Conservation (phyloP, 139 green algal species). For the Edaphochlamys debaryana region DNA sequence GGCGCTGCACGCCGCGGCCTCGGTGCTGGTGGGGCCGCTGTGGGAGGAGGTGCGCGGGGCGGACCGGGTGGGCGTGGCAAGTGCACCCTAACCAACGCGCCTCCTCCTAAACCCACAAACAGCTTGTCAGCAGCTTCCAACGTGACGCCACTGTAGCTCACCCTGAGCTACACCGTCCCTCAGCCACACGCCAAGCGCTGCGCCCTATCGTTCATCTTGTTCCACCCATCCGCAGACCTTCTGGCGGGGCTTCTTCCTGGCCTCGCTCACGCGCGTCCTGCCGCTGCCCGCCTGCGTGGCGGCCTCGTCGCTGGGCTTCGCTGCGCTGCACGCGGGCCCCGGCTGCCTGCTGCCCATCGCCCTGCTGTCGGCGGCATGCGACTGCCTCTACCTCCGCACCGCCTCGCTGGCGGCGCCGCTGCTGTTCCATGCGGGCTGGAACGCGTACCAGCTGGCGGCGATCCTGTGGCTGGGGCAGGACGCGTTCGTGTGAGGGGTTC, state of each 20-base stretch:
- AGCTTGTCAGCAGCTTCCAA: too few relatives aligned
- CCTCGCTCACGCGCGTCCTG: slow-evolving; percentile 57
- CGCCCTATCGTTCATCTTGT: too few relatives aligned
- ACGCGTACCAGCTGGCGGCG: slow-evolving; percentile 52
- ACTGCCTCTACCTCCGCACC: slow-evolving; percentile 59
- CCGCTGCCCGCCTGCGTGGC: slow-evolving; percentile 53
- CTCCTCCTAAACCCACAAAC: too few relatives aligned
- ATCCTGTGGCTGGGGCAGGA: slow-evolving; percentile 55
- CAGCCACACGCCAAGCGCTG: not conserved
- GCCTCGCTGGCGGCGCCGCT: slow-evolving; percentile 50
- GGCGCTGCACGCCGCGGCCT: slow-evolving; percentile 30
- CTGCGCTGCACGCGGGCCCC: slow-evolving; percentile 52
- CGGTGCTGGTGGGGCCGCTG: slow-evolving; percentile 40
- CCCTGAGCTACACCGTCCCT: too few relatives aligned
- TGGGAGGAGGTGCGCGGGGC: slow-evolving; percentile 58
- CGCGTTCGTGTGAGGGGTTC: slow-evolving; percentile 50
- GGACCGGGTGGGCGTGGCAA: too few relatives aligned
- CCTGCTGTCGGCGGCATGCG: slow-evolving; percentile 39
- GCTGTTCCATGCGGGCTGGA: slow-evolving; percentile 61
- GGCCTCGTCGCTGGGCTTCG: slow-evolving; percentile 52
- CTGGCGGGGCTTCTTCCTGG: slow-evolving; percentile 68
- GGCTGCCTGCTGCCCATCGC: slow-evolving; percentile 47
- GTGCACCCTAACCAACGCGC: too few relatives aligned
- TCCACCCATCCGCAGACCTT: slow-evolving; percentile 50
- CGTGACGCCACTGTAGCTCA: too few relatives aligned